Percentiles rank a stretch among this genome's conserved stretches.
These are phyloP conservation scores for Tolypocladium nubicola DNA, from an alignment of 2,329 filamentous ascomycete genomes.

Conservation along the genomic window DNA sequence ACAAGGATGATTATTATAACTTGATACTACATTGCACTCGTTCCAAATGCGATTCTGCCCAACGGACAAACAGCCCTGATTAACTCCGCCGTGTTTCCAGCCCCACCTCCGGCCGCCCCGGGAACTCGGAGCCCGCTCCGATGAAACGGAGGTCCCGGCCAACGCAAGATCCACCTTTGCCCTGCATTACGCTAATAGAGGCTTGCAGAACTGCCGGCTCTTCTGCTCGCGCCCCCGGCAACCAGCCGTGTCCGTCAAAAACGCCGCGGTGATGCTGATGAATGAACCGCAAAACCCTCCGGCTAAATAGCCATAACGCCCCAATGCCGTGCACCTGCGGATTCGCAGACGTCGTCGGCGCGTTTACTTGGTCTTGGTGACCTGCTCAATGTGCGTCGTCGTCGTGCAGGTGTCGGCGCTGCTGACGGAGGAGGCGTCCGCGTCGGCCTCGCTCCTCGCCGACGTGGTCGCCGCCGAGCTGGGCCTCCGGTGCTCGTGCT, in stretches of 20 bases:
- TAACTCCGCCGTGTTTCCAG: background rate
- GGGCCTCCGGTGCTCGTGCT: background rate
- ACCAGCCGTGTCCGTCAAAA: background rate
- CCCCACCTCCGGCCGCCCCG: background rate
- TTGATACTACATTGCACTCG: background rate
- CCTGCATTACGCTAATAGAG: background rate
- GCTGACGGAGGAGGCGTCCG: background rate
- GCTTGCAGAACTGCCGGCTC: background rate
- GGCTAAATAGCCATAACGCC: background rate
- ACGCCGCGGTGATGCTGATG: background rate
- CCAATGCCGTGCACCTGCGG: background rate
- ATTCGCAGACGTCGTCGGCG: background rate
- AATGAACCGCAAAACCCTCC: background rate
- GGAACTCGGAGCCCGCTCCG: background rate
- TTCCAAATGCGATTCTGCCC: background rate
- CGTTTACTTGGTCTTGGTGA: background rate
- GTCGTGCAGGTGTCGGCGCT: background rate
- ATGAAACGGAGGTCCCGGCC: background rate
- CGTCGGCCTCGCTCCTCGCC: background rate
- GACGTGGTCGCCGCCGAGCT: background rate
- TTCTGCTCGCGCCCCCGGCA: background rate
- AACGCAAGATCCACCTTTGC: background rate
- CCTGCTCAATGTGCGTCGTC: slow-evolving; percentile 2
- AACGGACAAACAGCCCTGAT: background rate
- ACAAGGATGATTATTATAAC: background rate